Conservation (phyloP, 2,329 filamentous ascomycete genomes). For the Ceratocystis eucalypticola region DNA sequence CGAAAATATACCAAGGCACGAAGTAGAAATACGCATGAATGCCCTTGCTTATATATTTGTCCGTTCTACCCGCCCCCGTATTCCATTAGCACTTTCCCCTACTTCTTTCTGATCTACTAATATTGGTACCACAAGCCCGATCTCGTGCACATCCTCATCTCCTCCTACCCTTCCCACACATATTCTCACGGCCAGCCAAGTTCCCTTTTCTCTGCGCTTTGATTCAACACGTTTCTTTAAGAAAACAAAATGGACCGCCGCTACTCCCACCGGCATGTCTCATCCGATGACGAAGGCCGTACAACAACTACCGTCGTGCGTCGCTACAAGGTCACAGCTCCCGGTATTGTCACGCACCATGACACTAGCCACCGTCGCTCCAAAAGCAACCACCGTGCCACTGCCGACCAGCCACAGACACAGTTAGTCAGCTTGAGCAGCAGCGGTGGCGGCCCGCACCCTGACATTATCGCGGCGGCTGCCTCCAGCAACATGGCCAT, state of each 20-base stretch:
- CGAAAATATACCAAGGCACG: background rate
- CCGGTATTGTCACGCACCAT: constrained; percentile 31
- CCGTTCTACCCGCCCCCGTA: no score
- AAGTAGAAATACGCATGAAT: background rate
- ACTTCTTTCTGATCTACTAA: no score
- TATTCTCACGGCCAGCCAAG: background rate
- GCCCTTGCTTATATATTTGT: no score
- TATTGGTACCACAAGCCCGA: no score
- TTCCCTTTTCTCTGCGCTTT: background rate
- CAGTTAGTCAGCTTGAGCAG: constrained; percentile 40
- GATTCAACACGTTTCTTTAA: background rate
- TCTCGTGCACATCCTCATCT: no score
- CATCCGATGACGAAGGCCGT: constrained; percentile 35
- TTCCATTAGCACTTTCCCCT: no score
- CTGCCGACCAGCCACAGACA: constrained; percentile 28
- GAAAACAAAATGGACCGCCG: background rate
- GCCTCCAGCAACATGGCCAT: constrained; percentile 22
- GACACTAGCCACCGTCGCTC: constrained; percentile 35
- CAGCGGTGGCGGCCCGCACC: background rate
- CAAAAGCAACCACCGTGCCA: constrained; percentile 26
- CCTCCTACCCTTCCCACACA: no score
- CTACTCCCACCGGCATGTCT: constrained; percentile 24
- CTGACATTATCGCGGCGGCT: constrained; percentile 24
- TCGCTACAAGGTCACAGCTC: constrained; percentile 38
- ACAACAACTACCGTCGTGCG: constrained; percentile 36